Evolutionary conservation across 441 rosid genomes (phyloP).

Genomic region (Euphorbia schlechtendalii): DNA sequence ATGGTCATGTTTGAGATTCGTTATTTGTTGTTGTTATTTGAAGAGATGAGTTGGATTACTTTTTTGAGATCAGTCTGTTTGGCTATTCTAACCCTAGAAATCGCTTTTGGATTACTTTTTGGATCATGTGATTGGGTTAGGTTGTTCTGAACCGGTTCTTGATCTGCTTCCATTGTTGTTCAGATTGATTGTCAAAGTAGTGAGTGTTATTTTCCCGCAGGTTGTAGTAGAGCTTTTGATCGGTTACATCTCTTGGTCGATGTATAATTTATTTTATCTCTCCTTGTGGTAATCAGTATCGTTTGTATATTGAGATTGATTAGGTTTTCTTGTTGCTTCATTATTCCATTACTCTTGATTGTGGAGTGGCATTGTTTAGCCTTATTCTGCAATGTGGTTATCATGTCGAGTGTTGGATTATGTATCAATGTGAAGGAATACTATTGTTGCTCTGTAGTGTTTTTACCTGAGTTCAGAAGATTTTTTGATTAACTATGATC

Average conservation of each 20-base stretch:
- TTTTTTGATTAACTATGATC: neutral
- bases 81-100: constrained; percentile 14
- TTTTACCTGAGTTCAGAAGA: too few species aligned
- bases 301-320: neutral
- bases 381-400: constrained; percentile 1
- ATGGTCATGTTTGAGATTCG: neutral
- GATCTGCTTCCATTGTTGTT: constrained; percentile 10
- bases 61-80: neutral
- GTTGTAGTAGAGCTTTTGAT: constrained; percentile 5
- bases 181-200: neutral
- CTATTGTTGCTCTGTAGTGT: neutral
- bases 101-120: neutral
- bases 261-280: neutral
- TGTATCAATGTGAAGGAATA: neutral
- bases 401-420: neutral
- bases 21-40: neutral
- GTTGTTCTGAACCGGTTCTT: neutral
- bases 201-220: constrained; percentile 5
- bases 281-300: neutral
- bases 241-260: constrained; percentile 4
- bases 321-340: neutral
- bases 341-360: neutral
- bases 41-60: neutral
- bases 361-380: constrained; percentile 3
- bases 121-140: constrained; percentile 2